phyloP scores from a whole-genome alignment of 2,329 filamentous ascomycete genomes.

The Stachybotrys elegans region DNA sequence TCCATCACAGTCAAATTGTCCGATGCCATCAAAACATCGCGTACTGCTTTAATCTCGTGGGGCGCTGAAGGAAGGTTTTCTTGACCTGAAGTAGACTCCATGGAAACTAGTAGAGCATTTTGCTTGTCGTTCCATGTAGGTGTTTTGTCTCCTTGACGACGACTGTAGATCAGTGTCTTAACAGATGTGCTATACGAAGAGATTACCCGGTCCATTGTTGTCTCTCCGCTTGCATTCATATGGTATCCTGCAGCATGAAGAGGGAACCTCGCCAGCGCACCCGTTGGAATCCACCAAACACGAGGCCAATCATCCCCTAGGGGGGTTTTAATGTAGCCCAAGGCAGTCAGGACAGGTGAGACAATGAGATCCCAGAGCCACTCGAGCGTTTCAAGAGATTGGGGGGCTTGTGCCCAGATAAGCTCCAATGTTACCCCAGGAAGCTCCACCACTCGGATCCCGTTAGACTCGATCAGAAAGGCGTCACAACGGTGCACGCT shows the following conservation, averaged over 20 bases:
- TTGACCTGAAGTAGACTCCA: conserved; percentile 12
- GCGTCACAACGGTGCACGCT: conserved; percentile 23
- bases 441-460: conserved; percentile 13
- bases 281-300: conserved; percentile 30
- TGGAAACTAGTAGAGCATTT: conserved; percentile 19
- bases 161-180: conserved; percentile 22
- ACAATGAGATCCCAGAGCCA: conserved; percentile 25
- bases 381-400: conserved; percentile 9
- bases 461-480: conserved; percentile 16
- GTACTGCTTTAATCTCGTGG: conserved; percentile 12
- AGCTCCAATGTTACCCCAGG: background rate
- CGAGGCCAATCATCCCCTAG: conserved; percentile 15
- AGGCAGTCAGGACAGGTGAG: conserved; percentile 18
- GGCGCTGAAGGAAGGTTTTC: conserved; percentile 11
- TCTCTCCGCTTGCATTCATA: conserved; percentile 9
- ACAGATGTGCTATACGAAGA: conserved; percentile 33
- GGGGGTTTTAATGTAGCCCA: conserved; percentile 16
- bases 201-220: conserved; percentile 27
- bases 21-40: conserved; percentile 5
- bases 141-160: background rate
- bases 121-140: background rate
- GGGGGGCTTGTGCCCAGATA: background rate
- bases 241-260: conserved; percentile 29
- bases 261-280: conserved; percentile 21
- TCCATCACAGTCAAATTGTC: background rate